Conservation (phyloP, 352 stramenopile genomes). For the Globisporangium cederbergense region DNA sequence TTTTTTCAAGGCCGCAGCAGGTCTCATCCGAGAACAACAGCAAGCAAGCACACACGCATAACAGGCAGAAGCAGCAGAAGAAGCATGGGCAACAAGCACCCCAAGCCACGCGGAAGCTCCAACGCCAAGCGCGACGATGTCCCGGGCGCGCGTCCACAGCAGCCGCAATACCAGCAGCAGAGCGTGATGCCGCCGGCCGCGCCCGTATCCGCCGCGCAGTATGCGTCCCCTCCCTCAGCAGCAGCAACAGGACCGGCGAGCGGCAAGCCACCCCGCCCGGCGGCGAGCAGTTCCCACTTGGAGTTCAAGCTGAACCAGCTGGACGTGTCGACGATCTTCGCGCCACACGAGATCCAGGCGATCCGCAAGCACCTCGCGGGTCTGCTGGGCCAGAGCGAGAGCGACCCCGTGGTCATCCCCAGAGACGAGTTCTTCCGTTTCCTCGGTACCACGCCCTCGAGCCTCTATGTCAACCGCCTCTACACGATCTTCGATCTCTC, state of each 20-base stretch:
- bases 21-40: not conserved
- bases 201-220: not conserved
- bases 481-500: constrained; percentile 86
- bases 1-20: not conserved
- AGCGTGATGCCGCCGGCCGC: constrained; percentile 4
- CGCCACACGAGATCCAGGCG: constrained; percentile 68
- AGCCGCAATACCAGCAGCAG: constrained; percentile 16
- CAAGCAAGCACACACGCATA: not conserved
- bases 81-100: constrained; percentile 83
- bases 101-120: constrained; percentile 43
- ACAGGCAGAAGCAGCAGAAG: constrained; percentile 3
- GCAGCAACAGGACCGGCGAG: constrained; percentile 16
- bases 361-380: constrained; percentile 74
- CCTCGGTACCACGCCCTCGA: constrained; percentile 62
- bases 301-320: constrained; percentile 71
- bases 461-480: constrained; percentile 81
- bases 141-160: constrained; percentile 11
- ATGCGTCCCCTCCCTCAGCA: constrained; percentile 8
- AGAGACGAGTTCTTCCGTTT: constrained; percentile 88
- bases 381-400: constrained; percentile 63
- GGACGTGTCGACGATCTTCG: constrained; percentile 74
- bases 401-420: constrained; percentile 70
- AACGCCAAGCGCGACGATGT: constrained; percentile 20
- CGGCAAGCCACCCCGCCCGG: constrained; percentile 21
- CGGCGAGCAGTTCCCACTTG: constrained; percentile 35